These are phyloP conservation scores for Plasmopara viticola DNA, from an alignment of 352 stramenopile species.

Conservation along the genomic window DNA sequence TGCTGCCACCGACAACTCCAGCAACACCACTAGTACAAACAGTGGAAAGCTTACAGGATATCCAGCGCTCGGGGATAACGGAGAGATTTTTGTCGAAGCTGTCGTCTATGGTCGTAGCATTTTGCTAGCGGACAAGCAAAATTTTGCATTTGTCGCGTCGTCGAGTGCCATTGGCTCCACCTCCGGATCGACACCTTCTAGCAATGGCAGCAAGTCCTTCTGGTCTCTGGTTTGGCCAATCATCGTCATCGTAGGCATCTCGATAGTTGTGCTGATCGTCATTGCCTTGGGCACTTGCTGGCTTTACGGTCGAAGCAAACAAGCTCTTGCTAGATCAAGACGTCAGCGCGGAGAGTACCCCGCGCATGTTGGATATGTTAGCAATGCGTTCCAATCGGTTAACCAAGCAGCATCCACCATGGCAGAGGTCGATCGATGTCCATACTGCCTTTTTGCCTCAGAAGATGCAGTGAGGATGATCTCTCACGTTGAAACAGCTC, in stretches of 20 bases:
- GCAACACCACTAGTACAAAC: neutral
- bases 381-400: conserved; percentile 10
- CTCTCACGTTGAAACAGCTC: conserved; percentile 55
- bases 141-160: conserved; percentile 75
- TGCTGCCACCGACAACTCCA: conserved; percentile 25
- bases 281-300: conserved; percentile 34
- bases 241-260: conserved; percentile 34
- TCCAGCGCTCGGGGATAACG: conserved; percentile 27
- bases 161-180: conserved; percentile 66
- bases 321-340: conserved; percentile 2
- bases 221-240: conserved; percentile 54
- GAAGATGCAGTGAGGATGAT: conserved; percentile 54
- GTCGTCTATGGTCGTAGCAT: conserved; percentile 64
- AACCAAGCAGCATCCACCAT: conserved; percentile 14
- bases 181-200: conserved; percentile 19
- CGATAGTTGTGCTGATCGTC: conserved; percentile 46
- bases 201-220: conserved; percentile 24
- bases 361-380: conserved; percentile 8
- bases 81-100: conserved; percentile 68
- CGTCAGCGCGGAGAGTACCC: conserved; percentile 12
- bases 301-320: conserved; percentile 20
- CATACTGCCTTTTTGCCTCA: conserved; percentile 52
- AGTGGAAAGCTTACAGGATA: conserved; percentile 18
- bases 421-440: conserved; percentile 32
- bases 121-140: conserved; percentile 43